Conservation (phyloP, 2,329 filamentous ascomycete species). For the Diplodia corticola region DNA sequence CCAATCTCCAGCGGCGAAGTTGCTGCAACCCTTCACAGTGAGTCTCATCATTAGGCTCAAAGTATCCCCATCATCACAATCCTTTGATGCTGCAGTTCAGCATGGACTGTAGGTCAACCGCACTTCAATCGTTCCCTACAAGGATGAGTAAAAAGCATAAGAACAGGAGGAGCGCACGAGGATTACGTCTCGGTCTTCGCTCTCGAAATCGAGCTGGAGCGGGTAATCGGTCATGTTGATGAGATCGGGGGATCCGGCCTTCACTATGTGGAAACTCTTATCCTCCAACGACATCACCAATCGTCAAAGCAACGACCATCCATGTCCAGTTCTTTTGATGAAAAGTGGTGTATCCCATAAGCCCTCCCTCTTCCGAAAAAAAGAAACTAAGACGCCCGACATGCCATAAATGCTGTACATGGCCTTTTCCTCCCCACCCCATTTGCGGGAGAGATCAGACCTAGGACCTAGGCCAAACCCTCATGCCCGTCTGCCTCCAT, state of each 20-base stretch:
- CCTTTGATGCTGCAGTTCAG: background rate
- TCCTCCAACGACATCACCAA: background rate
- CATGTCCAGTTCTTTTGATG: background rate
- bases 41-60: background rate
- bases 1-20: background rate
- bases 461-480: background rate
- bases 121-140: background rate
- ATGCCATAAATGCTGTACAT: conserved; percentile 5
- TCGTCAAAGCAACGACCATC: background rate
- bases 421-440: background rate
- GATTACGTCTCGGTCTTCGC: too few species aligned
- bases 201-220: too few species aligned
- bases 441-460: too few species aligned
- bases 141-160: background rate
- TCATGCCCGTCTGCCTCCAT: background rate
- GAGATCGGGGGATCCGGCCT: too few species aligned
- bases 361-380: background rate
- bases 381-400: background rate
- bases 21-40: background rate
- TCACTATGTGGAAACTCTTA: too few species aligned
- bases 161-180: background rate
- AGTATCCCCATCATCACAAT: background rate
- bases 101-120: background rate
- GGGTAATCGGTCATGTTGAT: too few species aligned
- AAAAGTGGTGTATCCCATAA: conserved; percentile 6